Base-by-base conservation (phyloP, 192 early-diverging fungal species). In the Dimargaris cristalligena region DNA sequence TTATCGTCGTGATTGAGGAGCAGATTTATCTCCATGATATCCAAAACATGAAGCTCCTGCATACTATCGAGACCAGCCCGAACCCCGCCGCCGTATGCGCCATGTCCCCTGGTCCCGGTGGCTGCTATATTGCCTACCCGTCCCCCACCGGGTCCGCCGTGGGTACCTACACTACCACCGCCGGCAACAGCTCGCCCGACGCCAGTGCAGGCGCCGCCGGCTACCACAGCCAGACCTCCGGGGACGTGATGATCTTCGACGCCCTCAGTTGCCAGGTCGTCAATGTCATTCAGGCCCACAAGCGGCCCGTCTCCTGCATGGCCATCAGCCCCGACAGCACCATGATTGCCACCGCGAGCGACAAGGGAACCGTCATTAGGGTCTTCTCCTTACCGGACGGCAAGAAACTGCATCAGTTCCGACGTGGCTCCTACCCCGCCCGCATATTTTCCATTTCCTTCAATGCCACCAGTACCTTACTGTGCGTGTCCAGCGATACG, bases 291-390 rank as follows among this genome's bases (percentile, higher is more conserved):
- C 86, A 88, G 64, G 95, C 95, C 0, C 93, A 97, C 71, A 99
- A 99, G 73, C 87, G 79, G 28, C 85, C 91, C 1, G 75, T 99
- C 6, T 81, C 84, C 38, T 85, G 78, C 59, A 76, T 99, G 55
- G 77, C 80, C 11, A 94, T 95, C 67, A 93, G 86, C 70, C 81
- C 78, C 48, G 87, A 92, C 30, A 94, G 95, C n/a, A 89, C 87
- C 0, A 70, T 94, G 76, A 71, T 97, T 30, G 95, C 95, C 26
- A 97, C 93, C 0, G 81, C 92, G 22, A 92, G 89, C 67, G 93
- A 97, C 65, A 95, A 95, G 85, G 95, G 95, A 11, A 99, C 95
- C 1, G 88, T 99, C 0, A 95, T 99, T 60, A 81, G 95, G 33
- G 92, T 99, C 6, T 97, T 91, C 67, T 80, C 87, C 18, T 78